A percentile compares a stretch with the other conserved stretches of the same genome.
Evolutionary conservation across 805 yeast genomes (phyloP).

Genomic region (Saccharomyces eubayanus): DNA sequence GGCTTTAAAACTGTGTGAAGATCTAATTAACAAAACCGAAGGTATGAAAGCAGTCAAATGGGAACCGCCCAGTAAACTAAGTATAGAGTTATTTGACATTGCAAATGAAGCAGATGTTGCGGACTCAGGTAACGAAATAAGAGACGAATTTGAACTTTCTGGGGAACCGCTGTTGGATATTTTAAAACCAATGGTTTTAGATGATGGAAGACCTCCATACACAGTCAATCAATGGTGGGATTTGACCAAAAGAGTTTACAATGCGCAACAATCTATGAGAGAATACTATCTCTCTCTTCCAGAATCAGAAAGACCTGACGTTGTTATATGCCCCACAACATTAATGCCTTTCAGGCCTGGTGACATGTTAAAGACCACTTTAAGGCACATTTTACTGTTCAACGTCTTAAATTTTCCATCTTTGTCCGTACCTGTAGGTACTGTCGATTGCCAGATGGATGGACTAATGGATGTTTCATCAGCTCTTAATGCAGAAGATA

Average conservation of each 20-base stretch:
- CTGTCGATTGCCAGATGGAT: constrained; percentile 4
- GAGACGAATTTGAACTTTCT: constrained; percentile 6
- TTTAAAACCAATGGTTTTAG: constrained; percentile 7
- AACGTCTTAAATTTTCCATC: constrained; percentile 13
- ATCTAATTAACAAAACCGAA: constrained; percentile 5
- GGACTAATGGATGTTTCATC: constrained; percentile 2
- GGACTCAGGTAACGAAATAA: constrained; percentile 13
- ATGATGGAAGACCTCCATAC: constrained; percentile 2
- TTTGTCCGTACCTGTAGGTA: constrained; percentile 8
- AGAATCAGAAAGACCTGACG: constrained; percentile 7
- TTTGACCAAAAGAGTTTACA: constrained; percentile 8
- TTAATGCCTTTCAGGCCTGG: constrained; percentile 10
- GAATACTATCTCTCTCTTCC: constrained; percentile 9
- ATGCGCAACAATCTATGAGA: constrained; percentile 9
- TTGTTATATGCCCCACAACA: constrained; percentile 9
- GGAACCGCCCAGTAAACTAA: constrained; percentile 11
- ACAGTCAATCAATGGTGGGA: constrained; percentile 16
- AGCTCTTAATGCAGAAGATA: constrained; percentile 9
- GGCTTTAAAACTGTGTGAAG: constrained; percentile 12
- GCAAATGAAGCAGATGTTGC: constrained; percentile 15
- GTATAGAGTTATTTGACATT: constrained; percentile 7
- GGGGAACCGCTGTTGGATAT: constrained; percentile 14
- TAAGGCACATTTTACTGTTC: constrained; percentile 10
- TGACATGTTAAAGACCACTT: constrained; percentile 11
- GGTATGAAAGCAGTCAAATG: constrained; percentile 12